Conservation (phyloP, 2,329 filamentous ascomycete genomes). For the Alternaria alternata region DNA sequence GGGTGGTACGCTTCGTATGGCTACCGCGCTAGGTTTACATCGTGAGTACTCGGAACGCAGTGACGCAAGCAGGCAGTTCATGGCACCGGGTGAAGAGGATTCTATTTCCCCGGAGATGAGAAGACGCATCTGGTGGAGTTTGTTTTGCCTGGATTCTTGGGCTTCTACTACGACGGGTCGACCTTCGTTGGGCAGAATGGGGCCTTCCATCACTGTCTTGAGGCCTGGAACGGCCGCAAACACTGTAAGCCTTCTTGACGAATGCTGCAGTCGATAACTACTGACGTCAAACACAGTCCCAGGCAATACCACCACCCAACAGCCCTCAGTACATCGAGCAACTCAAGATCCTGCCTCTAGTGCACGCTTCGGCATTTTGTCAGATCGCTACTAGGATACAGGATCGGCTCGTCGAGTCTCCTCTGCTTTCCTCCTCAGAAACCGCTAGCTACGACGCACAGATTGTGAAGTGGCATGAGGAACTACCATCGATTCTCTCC, state of each 20-base stretch:
- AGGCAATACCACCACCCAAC: conserved; percentile 40
- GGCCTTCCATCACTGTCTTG: conserved; percentile 50
- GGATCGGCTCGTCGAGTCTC: conserved; percentile 74
- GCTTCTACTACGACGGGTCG: conserved; percentile 54
- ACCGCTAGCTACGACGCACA: conserved; percentile 72
- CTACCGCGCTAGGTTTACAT: conserved; percentile 76
- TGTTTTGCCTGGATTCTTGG: conserved; percentile 56
- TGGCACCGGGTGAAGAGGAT: conserved; percentile 40
- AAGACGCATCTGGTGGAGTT: conserved; percentile 55
- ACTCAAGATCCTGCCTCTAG: conserved; percentile 72
- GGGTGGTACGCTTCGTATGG: conserved; percentile 75
- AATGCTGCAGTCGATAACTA: not conserved
- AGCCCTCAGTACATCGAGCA: conserved; percentile 58
- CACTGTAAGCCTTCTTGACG: conserved; percentile 31
- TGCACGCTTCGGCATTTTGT: conserved; percentile 81
- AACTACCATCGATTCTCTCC: conserved; percentile 64
- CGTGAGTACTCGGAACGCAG: conserved; percentile 63
- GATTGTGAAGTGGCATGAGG: conserved; percentile 75
- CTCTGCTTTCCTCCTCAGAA: conserved; percentile 72
- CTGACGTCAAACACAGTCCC: conserved; percentile 21
- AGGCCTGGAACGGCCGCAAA: conserved; percentile 46
- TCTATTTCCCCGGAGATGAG: conserved; percentile 51
- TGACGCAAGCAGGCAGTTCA: conserved; percentile 26
- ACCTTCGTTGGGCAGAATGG: conserved; percentile 52
- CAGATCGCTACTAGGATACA: conserved; percentile 81